A percentile compares a stretch with the other conserved stretches of the same genome.
Conservation (phyloP, 352 stramenopile species). For the Aphanomyces stellatus region DNA sequence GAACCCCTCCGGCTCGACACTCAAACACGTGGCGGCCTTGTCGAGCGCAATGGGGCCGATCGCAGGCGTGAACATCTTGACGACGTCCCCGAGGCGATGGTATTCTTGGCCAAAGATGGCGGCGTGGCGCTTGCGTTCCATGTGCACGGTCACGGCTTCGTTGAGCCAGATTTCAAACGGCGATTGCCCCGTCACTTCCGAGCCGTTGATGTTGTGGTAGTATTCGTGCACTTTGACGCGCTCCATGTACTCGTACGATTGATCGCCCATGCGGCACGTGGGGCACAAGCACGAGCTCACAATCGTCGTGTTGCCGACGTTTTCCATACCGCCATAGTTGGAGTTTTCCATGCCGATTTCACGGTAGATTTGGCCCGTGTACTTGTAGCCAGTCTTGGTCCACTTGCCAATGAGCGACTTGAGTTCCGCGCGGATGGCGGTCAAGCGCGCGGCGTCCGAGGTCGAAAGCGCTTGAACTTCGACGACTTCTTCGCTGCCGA, state of each 20-base stretch:
- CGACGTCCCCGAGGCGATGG: constrained; percentile 54
- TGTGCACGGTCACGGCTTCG: constrained; percentile 71
- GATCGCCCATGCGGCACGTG: constrained; percentile 66
- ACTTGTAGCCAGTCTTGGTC: constrained; percentile 79
- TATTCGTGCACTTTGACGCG: constrained; percentile 77
- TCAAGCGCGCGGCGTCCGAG: constrained; percentile 37
- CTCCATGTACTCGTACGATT: constrained; percentile 76
- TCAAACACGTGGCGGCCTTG: constrained; percentile 58
- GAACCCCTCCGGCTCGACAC: constrained; percentile 61
- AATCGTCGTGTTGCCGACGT: constrained; percentile 76
- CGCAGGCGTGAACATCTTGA: constrained; percentile 64
- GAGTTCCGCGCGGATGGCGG: constrained; percentile 40
- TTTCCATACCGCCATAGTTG: constrained; percentile 77
- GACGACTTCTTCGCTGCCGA: constrained; percentile 46
- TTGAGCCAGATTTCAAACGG: constrained; percentile 80
- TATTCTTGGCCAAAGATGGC: constrained; percentile 65
- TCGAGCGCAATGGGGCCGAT: constrained; percentile 61
- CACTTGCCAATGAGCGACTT: constrained; percentile 54
- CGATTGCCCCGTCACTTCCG: constrained; percentile 67
- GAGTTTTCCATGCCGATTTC: constrained; percentile 81
- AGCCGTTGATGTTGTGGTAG: constrained; percentile 80
- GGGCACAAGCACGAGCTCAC: constrained; percentile 62
- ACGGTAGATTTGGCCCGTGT: constrained; percentile 67
- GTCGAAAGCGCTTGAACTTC: constrained; percentile 31
- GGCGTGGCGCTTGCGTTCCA: constrained; percentile 57